These are phyloP conservation scores for Colletotrichum musae DNA, from an alignment of 2,329 filamentous ascomycete species.

Conservation along the genomic window DNA sequence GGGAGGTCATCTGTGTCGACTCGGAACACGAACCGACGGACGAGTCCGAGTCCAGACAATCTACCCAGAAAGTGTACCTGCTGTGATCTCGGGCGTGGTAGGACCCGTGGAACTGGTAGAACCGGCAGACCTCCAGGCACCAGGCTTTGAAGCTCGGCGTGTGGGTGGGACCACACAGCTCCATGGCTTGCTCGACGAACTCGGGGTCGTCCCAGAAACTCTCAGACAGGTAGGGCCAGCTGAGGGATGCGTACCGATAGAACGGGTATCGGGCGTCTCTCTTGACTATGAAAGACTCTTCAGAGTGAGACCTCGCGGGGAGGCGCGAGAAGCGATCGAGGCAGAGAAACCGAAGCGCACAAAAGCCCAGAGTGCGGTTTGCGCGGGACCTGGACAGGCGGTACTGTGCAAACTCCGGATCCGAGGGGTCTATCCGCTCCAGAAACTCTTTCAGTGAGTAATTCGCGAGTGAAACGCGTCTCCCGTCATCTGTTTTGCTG, in stretches of 20 bases:
- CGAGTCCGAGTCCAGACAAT: neutral
- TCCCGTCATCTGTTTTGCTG: neutral
- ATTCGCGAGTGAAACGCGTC: neutral
- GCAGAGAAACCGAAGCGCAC: slow-evolving; percentile 1
- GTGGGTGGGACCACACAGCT: slow-evolving; percentile 1
- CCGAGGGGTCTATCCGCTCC: neutral
- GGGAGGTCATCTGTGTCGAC: neutral
- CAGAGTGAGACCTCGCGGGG: slow-evolving; percentile 4
- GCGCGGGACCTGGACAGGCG: neutral
- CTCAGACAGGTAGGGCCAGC: neutral
- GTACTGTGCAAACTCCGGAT: neutral
- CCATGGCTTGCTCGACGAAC: neutral
- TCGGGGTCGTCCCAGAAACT: neutral
- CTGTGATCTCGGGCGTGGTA: neutral
- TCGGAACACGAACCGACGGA: neutral
- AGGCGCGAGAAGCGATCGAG: slow-evolving; percentile 7
- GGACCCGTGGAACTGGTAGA: neutral
- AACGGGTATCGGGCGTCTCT: slow-evolving; percentile 6
- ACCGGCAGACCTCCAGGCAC: slow-evolving; percentile 17
- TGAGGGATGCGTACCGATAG: slow-evolving; percentile 17
- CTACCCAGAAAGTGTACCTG: neutral
- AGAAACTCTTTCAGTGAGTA: slow-evolving; percentile 6
- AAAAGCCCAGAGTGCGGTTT: neutral
- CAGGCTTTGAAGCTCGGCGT: slow-evolving; percentile 17
- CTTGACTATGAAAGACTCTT: neutral